Base-by-base conservation (phyloP, 805 yeast species). In the Candida methanosorbosa region DNA sequence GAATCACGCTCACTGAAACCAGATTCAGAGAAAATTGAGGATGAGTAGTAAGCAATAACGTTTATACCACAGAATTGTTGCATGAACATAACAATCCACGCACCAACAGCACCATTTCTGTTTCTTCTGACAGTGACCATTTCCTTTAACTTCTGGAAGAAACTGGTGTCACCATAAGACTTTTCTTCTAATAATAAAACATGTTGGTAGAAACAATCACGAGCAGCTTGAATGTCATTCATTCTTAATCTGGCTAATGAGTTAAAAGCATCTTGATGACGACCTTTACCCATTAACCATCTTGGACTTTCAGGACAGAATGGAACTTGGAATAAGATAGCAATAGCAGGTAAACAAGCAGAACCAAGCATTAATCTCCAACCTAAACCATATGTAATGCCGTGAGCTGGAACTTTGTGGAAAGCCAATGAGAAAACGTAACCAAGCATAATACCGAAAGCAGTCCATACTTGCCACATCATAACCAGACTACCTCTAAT, bases 51-150 rank as follows among this genome's bases (percentile, higher is more conserved):
- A 15, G 94, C 90, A 58, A 85, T 83, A 35, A 84, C 90, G 50
- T 85, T 85, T 55, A 85, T 75, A 46, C 95, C 95, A 60, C 94
- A 85, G 62, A 84, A 81, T 56, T 85, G 94, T 63, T 85, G 95
- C 85, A 81, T 80, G 52, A 84, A 81, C 76, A 86, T 85, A 39
- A 78, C 85, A 43, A 84, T 69, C 72, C 81, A 80, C 4, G 94
- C 75, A 36, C 84, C 94, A 37, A 80, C 46, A 7, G 84, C 75
- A 35, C 92, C 94, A 52, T 85, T 81, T 59, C 94, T 73, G 57
- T 82, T 83, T 65, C 95, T 75, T 56, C 92, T 72, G 31, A 81
- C 66, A 1, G 79, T 68, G 52, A 84, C 65, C 64, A 83, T 62
- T 52, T 78, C 82, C 34, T 58, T 59, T 31, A 73, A 34, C 49